These are phyloP conservation scores for Ailanthus altissimus DNA, from an alignment of 345 rosid species.

Conservation along the genomic window DNA sequence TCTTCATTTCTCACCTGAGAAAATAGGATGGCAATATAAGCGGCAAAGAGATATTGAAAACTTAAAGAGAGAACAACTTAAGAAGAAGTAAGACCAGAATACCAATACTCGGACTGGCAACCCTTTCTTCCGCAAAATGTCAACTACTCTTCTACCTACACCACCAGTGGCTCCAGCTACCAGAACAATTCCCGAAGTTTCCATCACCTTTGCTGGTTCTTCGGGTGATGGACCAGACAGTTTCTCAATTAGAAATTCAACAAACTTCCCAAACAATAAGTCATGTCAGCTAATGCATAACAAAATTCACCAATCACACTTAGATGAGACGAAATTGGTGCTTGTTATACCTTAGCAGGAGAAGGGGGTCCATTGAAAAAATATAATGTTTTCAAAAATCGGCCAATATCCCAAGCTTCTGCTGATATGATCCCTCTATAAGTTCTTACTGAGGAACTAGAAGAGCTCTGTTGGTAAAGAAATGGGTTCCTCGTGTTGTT, in stretches of 20 bases:
- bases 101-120: conserved; percentile 78
- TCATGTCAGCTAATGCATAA: conserved; percentile 25
- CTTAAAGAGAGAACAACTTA: too few relatives aligned
- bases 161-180: conserved; percentile 98
- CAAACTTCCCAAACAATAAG: conserved; percentile 49
- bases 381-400: conserved; percentile 77
- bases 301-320: neutral
- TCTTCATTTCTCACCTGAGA: conserved; percentile 89
- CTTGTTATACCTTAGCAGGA: conserved; percentile 64
- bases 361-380: conserved; percentile 87
- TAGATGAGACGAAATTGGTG: neutral
- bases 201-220: conserved; percentile 49
- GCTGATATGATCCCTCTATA: conserved; percentile 38
- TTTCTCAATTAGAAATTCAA: conserved; percentile 62
- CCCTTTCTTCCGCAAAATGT: conserved; percentile 63
- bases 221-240: conserved; percentile 53
- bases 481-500: conserved; percentile 35
- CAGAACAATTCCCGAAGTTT: conserved; percentile 55
- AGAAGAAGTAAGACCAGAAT: conserved; percentile 19
- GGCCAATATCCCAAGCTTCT: conserved; percentile 82
- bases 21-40: conserved; percentile 3
- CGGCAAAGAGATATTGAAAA: neutral
- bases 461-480: conserved; percentile 33
- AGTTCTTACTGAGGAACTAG: conserved; percentile 30
- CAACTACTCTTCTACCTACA: conserved; percentile 86